Base-by-base conservation (phyloP, 2,329 filamentous ascomycete genomes). In the Falciphora oryzae region DNA sequence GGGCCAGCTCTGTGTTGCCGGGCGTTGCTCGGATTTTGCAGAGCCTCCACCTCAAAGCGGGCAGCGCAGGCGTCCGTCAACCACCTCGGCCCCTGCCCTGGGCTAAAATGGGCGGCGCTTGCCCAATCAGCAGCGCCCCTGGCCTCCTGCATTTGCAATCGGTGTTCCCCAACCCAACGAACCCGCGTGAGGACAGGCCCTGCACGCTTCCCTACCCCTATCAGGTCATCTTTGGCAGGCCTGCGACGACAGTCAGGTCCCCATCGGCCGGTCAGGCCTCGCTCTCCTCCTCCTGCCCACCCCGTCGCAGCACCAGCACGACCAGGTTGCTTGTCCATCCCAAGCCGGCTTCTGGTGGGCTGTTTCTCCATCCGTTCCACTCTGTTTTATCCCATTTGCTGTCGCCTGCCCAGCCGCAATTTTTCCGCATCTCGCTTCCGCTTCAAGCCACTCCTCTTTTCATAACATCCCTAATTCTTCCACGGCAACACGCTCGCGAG, bases 211-310 rank as follows among this genome's bases (percentile, higher is more conserved):
- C 35, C 38, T 6, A 65, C 38, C 53, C 65, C 64, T 57, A 65
- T 65, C 62, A 64, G 68, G 66, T 69, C 65, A 69, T 69, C 66
- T 22, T 25, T 53, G 22, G 44, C 18, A 53, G 44, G 44, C 22
- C 44, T 53, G 44, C 44, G 22, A 53, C 44, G 22, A 53, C 44
- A 3, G 44, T 25, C 44, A 53, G 44, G 44, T 53, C 6, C 44
- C 44, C 44, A 25, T 53, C 44, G 22, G 44, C 44, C 6, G 18
- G 44, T 5, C n/a, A 8, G 16, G 4, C n/a, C 44, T 53, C 44
- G 8, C 44, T 25, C 22, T 53, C 44, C 22, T 53, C 18, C 22
- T 53, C n/a, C 35, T 18, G 18, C 44, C 44, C 44, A 53, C n/a
- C 22, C 32, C 44, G n/a, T 18, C 38, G 38, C 38, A 44, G 38